These are phyloP conservation scores for Thinopyrum elongatum DNA, from an alignment of 176 grass and related monocot genomes.

Conservation along the genomic window DNA sequence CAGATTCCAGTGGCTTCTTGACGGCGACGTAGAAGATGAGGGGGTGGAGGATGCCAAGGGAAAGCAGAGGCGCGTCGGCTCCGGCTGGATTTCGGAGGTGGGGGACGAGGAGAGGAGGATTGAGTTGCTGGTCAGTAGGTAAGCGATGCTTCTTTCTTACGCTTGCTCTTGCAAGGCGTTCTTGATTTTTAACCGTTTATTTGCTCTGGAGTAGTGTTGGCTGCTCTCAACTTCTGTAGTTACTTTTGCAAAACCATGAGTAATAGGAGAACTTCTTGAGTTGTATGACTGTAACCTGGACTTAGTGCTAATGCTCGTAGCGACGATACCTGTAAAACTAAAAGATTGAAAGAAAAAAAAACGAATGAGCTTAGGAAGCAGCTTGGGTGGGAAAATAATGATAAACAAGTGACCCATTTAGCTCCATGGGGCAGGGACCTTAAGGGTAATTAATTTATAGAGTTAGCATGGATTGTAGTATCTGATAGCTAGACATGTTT, in stretches of 20 bases:
- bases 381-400: too few relatives aligned
- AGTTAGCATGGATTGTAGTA: neutral
- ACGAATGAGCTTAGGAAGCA: too few relatives aligned
- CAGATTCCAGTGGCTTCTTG: constrained; percentile 62
- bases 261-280: neutral
- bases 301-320: too few relatives aligned
- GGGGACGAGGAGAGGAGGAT: constrained; percentile 55
- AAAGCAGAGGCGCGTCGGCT: neutral
- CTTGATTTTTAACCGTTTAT: neutral
- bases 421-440: neutral
- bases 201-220: neutral
- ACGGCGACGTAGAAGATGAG: constrained; percentile 61
- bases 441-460: neutral
- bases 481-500: neutral
- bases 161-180: too few relatives aligned
- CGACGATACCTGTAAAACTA: too few relatives aligned
- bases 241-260: neutral
- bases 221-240: neutral
- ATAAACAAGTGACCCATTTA: too few relatives aligned
- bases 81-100: neutral
- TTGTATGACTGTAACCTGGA: neutral
- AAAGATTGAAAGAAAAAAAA: too few relatives aligned
- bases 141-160: neutral
- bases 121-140: constrained; percentile 66
- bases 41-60: neutral